These are phyloP conservation scores for Nicotiana benthamiana DNA, from an alignment of 257 asterid genomes.

Conservation along the genomic window DNA sequence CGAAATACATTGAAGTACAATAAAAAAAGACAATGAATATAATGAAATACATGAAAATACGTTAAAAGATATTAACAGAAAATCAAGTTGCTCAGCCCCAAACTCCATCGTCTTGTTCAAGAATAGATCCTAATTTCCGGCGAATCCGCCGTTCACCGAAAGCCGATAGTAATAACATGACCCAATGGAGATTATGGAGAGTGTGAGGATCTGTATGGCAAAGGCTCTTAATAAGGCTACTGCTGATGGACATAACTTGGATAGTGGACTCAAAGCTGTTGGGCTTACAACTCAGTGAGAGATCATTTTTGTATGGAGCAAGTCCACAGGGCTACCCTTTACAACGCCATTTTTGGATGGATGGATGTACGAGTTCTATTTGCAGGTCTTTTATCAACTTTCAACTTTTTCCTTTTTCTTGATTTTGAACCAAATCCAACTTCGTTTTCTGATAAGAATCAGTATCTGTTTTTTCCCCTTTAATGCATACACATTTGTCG, in stretches of 20 bases:
- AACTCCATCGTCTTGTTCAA: too few relatives aligned
- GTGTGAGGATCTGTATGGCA: conserved; percentile 64
- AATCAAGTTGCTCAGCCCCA: too few relatives aligned
- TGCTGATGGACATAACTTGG: conserved; percentile 74
- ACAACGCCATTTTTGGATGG: conserved; percentile 98
- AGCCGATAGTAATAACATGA: too few relatives aligned
- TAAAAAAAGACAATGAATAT: too few relatives aligned
- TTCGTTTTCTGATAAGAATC: background rate
- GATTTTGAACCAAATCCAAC: background rate
- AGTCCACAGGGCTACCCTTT: conserved; percentile 84
- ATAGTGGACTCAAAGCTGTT: conserved; percentile 77
- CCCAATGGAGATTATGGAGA: conserved; percentile 85
- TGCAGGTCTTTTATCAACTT: conserved; percentile 51
- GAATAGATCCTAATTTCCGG: too few relatives aligned
- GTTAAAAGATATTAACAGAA: too few relatives aligned
- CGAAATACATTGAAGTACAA: too few relatives aligned
- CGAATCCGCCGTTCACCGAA: too few relatives aligned
- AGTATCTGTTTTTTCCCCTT: background rate
- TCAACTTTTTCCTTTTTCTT: background rate
- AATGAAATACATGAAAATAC: too few relatives aligned
- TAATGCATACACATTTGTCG: background rate
- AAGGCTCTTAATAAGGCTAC: conserved; percentile 87
- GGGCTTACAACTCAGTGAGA: conserved; percentile 98
- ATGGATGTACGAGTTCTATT: conserved; percentile 73
- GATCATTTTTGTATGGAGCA: conserved; percentile 94